These are phyloP conservation scores for Peribolospora baueri DNA, from an alignment of 768 basidiomycete genomes.

Conservation along the genomic window DNA sequence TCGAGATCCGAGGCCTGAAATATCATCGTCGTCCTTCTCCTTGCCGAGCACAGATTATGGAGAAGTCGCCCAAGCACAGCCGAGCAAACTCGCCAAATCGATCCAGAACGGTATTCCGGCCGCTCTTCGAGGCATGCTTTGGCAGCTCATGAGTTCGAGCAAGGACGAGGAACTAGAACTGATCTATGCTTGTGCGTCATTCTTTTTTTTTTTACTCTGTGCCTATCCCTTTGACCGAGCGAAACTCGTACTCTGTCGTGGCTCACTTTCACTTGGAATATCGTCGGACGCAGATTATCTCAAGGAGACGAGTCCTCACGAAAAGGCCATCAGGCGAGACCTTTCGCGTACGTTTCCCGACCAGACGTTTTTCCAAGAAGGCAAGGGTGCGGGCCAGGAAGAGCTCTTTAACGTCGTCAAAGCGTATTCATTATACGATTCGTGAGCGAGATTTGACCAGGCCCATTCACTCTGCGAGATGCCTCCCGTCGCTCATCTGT, in stretches of 20 bases:
- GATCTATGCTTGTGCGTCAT: not conserved
- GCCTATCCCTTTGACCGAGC: not conserved
- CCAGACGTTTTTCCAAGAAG: constrained; percentile 85
- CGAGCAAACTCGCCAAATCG: constrained; percentile 14
- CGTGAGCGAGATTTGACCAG: not conserved
- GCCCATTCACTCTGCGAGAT: not conserved
- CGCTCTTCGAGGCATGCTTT: constrained; percentile 76
- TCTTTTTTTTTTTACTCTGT: not conserved
- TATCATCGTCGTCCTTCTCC: no score
- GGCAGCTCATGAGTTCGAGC: constrained; percentile 51
- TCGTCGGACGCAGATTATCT: constrained; percentile 41
- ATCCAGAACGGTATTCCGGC: constrained; percentile 81
- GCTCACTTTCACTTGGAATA: constrained; percentile 67
- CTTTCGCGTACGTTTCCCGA: constrained; percentile 79
- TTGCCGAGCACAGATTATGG: no score
- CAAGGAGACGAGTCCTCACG: constrained; percentile 63
- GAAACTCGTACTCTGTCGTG: constrained; percentile 18
- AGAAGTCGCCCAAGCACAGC: no score
- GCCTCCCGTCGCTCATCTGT: no score
- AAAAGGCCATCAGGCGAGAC: constrained; percentile 83
- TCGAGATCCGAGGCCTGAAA: no score
- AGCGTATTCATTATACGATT: constrained; percentile 68
- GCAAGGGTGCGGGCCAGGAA: constrained; percentile 84
- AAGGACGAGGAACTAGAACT: constrained; percentile 14
- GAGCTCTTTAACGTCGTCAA: constrained; percentile 94